Evolutionary conservation across 805 yeast species (phyloP), one percentile per base, ranked within the genome.

Genomic region (Saturnispora dispora): DNA sequence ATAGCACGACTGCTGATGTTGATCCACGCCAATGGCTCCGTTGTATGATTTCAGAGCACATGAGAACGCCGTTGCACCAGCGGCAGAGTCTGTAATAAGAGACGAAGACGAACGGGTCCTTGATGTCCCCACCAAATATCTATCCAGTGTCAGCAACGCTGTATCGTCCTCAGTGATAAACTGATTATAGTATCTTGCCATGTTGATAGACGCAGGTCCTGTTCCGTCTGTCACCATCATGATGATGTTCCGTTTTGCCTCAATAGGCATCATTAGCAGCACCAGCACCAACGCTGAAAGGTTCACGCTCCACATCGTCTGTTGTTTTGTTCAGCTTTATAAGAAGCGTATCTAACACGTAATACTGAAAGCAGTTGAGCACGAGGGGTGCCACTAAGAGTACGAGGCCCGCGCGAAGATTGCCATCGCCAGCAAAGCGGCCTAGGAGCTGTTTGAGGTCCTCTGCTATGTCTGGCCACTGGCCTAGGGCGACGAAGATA

Each of bases 151-250:
- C 56, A 88, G 71, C 32, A 48, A 35, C 18, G 78, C 66, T 3
- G 46, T 22, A 58, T 83, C 84, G 57, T 78, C 77, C 5, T 65
- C 63, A 53, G 81, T 82, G 51, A 81, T 68, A 60, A 66, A 71
- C 63, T 88, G 95, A 53, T 76, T 76, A 70, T 78, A 89, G 22
- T 85, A 79, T 55, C 96, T 76, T 1, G 96, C 82, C 64, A 88
- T 68, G 2, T 93, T 83, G 52, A 88, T 68, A 2, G 95, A 83
- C 0, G 95, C 84, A 3, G 96, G 96, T 0, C 96, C 96, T 84
- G 88, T 88, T n/a, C 96, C 96, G 66, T 88, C 96, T 3, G 95
- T 83, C 32, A 88, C 96, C 78, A 88, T 81, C 71, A 88, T 87
- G 48, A 88, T 84, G 52, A 89, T 76, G 60, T 88, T 88, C 61